Evolutionary conservation across 2,329 filamentous ascomycete genomes (phyloP), one percentile per base, ranked within the genome.

Genomic region (Sclerotinia minor): DNA sequence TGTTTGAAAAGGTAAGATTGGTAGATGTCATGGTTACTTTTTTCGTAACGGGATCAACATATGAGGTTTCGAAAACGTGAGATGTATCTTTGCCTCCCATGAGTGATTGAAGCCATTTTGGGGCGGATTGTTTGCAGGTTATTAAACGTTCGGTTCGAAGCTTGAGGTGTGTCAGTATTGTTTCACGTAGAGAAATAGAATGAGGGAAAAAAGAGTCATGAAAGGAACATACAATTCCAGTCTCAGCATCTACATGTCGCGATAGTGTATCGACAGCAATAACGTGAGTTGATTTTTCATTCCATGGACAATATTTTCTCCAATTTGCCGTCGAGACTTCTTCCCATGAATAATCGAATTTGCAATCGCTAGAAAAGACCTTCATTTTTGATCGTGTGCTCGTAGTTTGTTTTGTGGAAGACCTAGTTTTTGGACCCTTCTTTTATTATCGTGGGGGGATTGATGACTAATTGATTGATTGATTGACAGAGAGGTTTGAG

Each of bases 291-390:
- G 92, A 94, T 82, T 97, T 95, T 79, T 97, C 91, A 83, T 99
- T 99, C 94, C 95, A 98, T 26, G 94, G 94, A 76, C 92, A 96
- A 82, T 99, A 99, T 80, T 99, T 99, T 75, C 89, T 90, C 95
- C 95, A 99, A 85, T 99, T 99, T 78, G 92, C 93, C 19, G 92
- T 93, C 35, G 93, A 97, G 47, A 99, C 95, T 80, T 98, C 94
- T 77, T 97, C 92, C 95, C 95, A 99, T 57, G 94, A 96, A 84
- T 99, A 99, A 82, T 97, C 86, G 82, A 96, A 99, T 70, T 92
- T 93, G 80, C 92, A 92, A 50, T 84, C 83, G 76, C 92, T 96
- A 74, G 92, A 92, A 77, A 98, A 98, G 81, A 98, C 92, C 85
- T 96, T 97, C 95, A 99, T 98, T 64, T 69, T 81, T 71, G 71